Evolutionary conservation across 352 stramenopile genomes (phyloP).

Genomic region (Globisporangium canariense): DNA sequence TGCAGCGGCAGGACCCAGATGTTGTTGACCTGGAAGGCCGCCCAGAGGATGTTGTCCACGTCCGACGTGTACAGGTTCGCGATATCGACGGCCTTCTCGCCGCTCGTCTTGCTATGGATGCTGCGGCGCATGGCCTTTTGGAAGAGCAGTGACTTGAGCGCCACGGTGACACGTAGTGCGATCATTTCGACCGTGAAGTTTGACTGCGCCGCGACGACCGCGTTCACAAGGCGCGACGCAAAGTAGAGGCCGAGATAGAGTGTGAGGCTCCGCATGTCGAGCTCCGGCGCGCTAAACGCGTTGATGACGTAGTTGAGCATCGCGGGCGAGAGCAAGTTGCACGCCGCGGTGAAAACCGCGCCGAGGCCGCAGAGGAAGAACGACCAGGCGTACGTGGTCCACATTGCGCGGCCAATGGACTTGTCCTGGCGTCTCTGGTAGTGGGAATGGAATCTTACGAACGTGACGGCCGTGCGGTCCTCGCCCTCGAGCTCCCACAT

Average conservation of each 20-base stretch:
- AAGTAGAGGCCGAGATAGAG: constrained; percentile 48
- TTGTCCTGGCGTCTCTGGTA: constrained; percentile 17
- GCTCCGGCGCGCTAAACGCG: constrained; percentile 18
- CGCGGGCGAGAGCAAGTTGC: constrained; percentile 4
- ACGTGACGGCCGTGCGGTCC: constrained; percentile 24
- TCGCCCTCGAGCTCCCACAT: constrained; percentile 36
- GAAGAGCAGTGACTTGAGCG: constrained; percentile 44
- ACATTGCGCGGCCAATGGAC: constrained; percentile 24
- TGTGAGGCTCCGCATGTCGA: constrained; percentile 26
- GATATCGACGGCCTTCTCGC: constrained; percentile 55
- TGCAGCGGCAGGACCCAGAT: constrained; percentile 43
- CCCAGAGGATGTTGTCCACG: constrained; percentile 46
- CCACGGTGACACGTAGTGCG: constrained; percentile 27
- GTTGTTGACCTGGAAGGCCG: constrained; percentile 63
- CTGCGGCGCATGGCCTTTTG: constrained; percentile 32
- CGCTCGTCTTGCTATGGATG: constrained; percentile 22
- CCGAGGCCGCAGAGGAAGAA: constrained; percentile 10
- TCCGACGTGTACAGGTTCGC: constrained; percentile 93
- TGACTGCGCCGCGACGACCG: constrained; percentile 24
- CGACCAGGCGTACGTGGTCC: constrained; percentile 1
- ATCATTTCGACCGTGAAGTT: constrained; percentile 28
- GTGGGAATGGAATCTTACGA: constrained; percentile 22
- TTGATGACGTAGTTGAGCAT: constrained; percentile 10
- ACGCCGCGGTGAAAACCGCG: constrained; percentile 1
- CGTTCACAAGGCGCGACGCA: constrained; percentile 26